Evolutionary conservation across 345 rosid genomes (phyloP).

Genomic region (Erysimum cheiranthoides): DNA sequence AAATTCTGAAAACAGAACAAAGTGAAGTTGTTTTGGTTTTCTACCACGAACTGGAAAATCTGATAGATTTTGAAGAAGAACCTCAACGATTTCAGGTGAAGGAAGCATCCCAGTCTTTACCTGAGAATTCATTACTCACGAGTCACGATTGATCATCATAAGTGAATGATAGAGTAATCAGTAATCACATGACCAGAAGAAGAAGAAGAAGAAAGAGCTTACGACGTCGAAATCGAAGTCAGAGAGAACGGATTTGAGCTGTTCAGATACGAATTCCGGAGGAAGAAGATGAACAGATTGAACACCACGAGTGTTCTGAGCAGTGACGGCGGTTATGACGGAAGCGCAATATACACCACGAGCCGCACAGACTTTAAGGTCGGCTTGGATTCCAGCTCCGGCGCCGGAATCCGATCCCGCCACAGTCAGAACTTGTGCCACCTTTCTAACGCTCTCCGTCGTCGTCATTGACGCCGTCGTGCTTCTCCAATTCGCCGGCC

Average conservation of each 20-base stretch:
- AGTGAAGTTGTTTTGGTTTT: slow-evolving; percentile 2
- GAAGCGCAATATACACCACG: slow-evolving; percentile 93
- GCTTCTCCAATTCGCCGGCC: slow-evolving; percentile 44
- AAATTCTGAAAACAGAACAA: slow-evolving; percentile 7
- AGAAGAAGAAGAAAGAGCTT: slow-evolving; percentile 35
- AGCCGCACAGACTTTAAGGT: slow-evolving; percentile 89
- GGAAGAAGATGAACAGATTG: slow-evolving; percentile 61
- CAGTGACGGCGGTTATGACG: slow-evolving; percentile 87
- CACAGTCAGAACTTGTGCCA: slow-evolving; percentile 69
- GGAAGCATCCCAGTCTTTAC: slow-evolving; percentile 99
- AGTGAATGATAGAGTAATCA: slow-evolving; percentile 1
- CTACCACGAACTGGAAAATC: slow-evolving; percentile 77
- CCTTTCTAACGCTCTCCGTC: slow-evolving; percentile 26
- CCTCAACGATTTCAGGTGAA: slow-evolving; percentile 67
- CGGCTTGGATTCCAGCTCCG: slow-evolving; percentile 98
- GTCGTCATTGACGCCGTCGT: slow-evolving; percentile 37
- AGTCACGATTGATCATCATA: slow-evolving; percentile 11
- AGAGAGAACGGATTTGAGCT: slow-evolving; percentile 86
- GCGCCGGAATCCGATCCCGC: slow-evolving; percentile 97
- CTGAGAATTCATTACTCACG: slow-evolving; percentile 45
- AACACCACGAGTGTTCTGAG: slow-evolving; percentile 90
- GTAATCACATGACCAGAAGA: background rate
- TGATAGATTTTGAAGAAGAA: slow-evolving; percentile 58
- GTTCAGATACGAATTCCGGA: slow-evolving; percentile 71
- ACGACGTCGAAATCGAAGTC: slow-evolving; percentile 96